A percentile compares a stretch with the other conserved stretches of the same genome.
These are phyloP conservation scores for Asterella californica DNA, from an alignment of 225 moss, liverwort and hornwort genomes.

Conservation along the genomic window DNA sequence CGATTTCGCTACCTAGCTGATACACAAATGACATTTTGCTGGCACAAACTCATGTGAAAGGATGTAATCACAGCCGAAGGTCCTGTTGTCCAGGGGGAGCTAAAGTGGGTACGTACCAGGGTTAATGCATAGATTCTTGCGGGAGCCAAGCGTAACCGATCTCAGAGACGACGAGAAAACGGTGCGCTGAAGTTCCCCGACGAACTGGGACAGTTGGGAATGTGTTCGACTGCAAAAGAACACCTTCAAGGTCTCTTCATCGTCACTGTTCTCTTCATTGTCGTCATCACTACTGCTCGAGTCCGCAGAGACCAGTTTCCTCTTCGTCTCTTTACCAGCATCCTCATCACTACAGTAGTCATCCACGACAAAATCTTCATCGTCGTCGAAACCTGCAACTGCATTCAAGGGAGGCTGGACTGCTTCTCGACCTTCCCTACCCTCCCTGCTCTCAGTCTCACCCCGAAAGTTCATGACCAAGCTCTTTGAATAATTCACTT, in stretches of 20 bases:
- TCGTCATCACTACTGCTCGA: slow-evolving; percentile 60
- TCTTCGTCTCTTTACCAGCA: slow-evolving; percentile 46
- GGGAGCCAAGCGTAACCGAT: slow-evolving; percentile 76
- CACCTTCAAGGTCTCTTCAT: slow-evolving; percentile 76
- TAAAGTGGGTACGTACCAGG: slow-evolving; percentile 49
- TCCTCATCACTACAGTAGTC: slow-evolving; percentile 89
- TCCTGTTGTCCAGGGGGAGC: background rate
- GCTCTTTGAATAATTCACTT: slow-evolving; percentile 20
- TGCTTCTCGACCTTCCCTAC: background rate
- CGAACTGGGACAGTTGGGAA: slow-evolving; percentile 92
- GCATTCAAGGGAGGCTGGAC: background rate
- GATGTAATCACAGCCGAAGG: background rate
- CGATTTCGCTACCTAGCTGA: too few relatives aligned
- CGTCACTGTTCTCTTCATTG: slow-evolving; percentile 54
- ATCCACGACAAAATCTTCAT: slow-evolving; percentile 72
- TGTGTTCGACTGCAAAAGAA: slow-evolving; percentile 99
- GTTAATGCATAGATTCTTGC: slow-evolving; percentile 90
- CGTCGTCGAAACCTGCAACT: slow-evolving; percentile 41
- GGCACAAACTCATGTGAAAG: background rate
- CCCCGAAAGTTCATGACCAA: slow-evolving; percentile 24
- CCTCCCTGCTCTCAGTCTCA: slow-evolving; percentile 5
- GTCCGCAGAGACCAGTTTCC: slow-evolving; percentile 45
- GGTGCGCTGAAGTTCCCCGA: slow-evolving; percentile 86
- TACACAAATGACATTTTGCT: background rate
- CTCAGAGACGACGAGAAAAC: slow-evolving; percentile 67